Evolutionary conservation across 352 stramenopile species (phyloP).

Genomic region (Globisporangium acanthophoron): DNA sequence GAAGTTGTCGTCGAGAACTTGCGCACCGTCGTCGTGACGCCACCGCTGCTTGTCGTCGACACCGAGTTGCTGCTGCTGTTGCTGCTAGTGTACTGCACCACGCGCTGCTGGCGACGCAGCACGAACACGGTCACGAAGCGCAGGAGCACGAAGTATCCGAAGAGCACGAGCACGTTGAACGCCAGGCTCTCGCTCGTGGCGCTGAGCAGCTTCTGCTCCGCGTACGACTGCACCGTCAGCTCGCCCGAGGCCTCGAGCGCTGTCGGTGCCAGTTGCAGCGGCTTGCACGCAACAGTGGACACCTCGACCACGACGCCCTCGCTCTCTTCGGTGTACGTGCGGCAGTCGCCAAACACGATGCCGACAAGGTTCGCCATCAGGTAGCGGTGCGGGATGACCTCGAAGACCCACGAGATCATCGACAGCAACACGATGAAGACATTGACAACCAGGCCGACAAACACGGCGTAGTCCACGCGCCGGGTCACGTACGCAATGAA

Average conservation of each 20-base stretch:
- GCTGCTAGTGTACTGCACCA: constrained; percentile 3
- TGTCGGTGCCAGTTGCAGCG: constrained; percentile 7
- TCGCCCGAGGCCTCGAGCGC: constrained; percentile 1
- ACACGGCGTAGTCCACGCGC: constrained; percentile 7
- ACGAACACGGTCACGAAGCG: constrained; percentile 10
- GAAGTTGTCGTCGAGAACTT: constrained; percentile 6
- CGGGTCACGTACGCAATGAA: constrained; percentile 7
- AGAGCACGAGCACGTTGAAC: constrained; percentile 5
- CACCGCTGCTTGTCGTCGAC: constrained; percentile 5
- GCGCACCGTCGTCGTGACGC: constrained; percentile 3
- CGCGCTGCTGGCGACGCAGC: constrained; percentile 7
- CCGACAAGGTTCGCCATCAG: constrained; percentile 11
- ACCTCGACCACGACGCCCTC: background rate
- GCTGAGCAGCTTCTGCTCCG: constrained; percentile 6
- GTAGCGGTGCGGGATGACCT: constrained; percentile 11
- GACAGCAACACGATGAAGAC: constrained; percentile 13
- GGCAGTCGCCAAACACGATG: constrained; percentile 13
- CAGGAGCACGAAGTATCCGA: constrained; percentile 10
- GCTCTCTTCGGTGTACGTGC: background rate
- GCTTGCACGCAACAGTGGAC: constrained; percentile 4
- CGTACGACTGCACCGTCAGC: constrained; percentile 11
- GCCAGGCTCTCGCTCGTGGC: constrained; percentile 4
- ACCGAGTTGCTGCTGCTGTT: constrained; percentile 2
- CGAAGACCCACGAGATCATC: constrained; percentile 5
- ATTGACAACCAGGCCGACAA: constrained; percentile 6